These are phyloP conservation scores for Phytophthora fragariae DNA, from an alignment of 352 stramenopile species.

Conservation along the genomic window DNA sequence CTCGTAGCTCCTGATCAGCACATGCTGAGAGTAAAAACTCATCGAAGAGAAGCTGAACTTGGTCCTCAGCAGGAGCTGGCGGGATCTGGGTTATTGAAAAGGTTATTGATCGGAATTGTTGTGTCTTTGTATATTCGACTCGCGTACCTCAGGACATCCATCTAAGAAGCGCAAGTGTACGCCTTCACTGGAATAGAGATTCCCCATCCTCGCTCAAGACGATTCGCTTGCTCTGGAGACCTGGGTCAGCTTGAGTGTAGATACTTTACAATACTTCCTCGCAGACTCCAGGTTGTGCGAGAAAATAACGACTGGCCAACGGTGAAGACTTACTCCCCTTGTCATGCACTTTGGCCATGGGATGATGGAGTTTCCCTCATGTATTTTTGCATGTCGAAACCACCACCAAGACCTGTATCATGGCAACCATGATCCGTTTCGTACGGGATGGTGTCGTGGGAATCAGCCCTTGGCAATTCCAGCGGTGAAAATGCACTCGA, in stretches of 20 bases:
- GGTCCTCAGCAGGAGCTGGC: conserved; percentile 39
- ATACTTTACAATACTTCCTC: conserved; percentile 5
- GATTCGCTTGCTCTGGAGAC: background rate
- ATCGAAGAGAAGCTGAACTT: conserved; percentile 58
- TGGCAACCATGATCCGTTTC: conserved; percentile 23
- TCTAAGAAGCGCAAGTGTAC: conserved; percentile 56
- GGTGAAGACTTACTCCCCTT: conserved; percentile 1
- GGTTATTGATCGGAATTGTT: conserved; percentile 11
- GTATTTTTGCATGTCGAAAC: conserved; percentile 44
- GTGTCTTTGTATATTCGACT: too few species aligned
- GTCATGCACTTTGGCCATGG: conserved; percentile 21
- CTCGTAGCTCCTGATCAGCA: conserved; percentile 34
- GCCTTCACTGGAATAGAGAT: conserved; percentile 48
- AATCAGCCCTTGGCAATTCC: conserved; percentile 12
- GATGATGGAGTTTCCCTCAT: conserved; percentile 16
- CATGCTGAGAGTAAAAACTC: conserved; percentile 47
- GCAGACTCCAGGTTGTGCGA: conserved; percentile 14
- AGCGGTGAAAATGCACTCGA: background rate
- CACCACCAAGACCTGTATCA: conserved; percentile 14
- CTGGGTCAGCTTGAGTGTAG: conserved; percentile 4
- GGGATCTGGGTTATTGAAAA: conserved; percentile 53
- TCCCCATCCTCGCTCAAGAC: conserved; percentile 52
- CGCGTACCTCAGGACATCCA: conserved; percentile 61
- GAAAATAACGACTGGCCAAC: conserved; percentile 33
- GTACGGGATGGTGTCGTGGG: conserved; percentile 8